phyloP scores from a whole-genome alignment of 345 rosid genomes.

The Moricandia arvensis region DNA sequence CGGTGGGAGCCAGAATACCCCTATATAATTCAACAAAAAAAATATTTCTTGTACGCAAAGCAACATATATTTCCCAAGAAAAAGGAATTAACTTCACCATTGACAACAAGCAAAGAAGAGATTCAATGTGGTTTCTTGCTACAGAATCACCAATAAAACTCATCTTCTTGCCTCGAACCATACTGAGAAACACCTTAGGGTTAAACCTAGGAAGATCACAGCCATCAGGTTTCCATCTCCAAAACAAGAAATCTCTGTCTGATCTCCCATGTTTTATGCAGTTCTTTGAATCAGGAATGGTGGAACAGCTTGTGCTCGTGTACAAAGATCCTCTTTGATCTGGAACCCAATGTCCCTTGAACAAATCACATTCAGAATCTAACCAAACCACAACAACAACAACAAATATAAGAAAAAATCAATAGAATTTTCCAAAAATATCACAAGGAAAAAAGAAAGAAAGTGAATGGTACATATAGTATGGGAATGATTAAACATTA shows the following conservation, averaged over 20 bases:
- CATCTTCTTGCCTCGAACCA: slow-evolving; percentile 68
- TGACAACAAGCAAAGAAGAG: slow-evolving; percentile 80
- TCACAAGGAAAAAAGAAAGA: too few relatives aligned
- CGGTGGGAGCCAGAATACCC: too few relatives aligned
- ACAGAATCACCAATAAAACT: slow-evolving; percentile 86
- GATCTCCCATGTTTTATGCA: slow-evolving; percentile 66
- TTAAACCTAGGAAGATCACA: slow-evolving; percentile 73
- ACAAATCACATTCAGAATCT: slow-evolving; percentile 54
- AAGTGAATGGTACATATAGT: not conserved
- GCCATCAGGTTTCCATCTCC: slow-evolving; percentile 85
- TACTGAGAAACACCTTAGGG: slow-evolving; percentile 45
- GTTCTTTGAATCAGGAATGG: slow-evolving; percentile 71
- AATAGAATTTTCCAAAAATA: not conserved
- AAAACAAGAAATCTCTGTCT: slow-evolving; percentile 62
- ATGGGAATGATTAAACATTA: not conserved
- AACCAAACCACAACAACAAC: slow-evolving; percentile 13
- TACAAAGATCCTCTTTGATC: slow-evolving; percentile 50
- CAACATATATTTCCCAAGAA: not conserved
- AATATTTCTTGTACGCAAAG: slow-evolving; percentile 21
- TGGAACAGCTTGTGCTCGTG: slow-evolving; percentile 62
- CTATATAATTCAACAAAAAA: too few relatives aligned
- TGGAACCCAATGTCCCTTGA: slow-evolving; percentile 63
- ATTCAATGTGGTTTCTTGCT: slow-evolving; percentile 83
- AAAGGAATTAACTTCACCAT: slow-evolving; percentile 42
- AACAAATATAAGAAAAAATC: not conserved